Percentiles rank a stretch among this genome's conserved stretches.
Evolutionary conservation across 495 filamentous ascomycete genomes (phyloP).

Genomic region (Hypomontagnella submonticulosa): DNA sequence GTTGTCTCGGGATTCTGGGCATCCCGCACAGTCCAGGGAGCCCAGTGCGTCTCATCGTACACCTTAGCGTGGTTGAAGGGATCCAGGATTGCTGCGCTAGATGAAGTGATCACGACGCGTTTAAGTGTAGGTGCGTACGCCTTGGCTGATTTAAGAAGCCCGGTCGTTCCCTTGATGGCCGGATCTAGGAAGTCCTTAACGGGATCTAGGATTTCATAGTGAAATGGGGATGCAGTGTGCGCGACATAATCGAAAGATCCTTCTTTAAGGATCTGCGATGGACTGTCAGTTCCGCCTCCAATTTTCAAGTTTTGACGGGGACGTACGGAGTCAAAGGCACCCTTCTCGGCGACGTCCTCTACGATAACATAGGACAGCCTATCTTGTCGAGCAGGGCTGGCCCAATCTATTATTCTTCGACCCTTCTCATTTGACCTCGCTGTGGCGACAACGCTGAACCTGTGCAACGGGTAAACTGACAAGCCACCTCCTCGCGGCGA

Average conservation of each 20-base stretch:
- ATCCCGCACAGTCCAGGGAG: conserved; percentile 52
- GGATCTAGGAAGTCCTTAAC: conserved; percentile 56
- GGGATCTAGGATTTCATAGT: conserved; percentile 51
- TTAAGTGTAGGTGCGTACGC: conserved; percentile 49
- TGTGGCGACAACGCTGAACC: conserved; percentile 54
- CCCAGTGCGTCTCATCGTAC: conserved; percentile 56
- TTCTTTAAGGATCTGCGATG: conserved; percentile 39
- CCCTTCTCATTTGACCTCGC: conserved; percentile 56
- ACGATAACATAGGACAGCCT: conserved; percentile 51
- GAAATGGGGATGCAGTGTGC: conserved; percentile 59
- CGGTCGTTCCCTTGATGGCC: conserved; percentile 57
- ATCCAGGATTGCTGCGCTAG: conserved; percentile 54
- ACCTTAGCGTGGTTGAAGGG: conserved; percentile 50
- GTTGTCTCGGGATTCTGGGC: conserved; percentile 45
- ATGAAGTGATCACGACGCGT: conserved; percentile 59
- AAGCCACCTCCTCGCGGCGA: neutral
- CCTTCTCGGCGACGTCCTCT: conserved; percentile 47
- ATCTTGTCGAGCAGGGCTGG: conserved; percentile 15
- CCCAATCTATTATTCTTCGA: conserved; percentile 47
- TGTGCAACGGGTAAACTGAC: conserved; percentile 18
- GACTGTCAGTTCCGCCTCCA: conserved; percentile 1
- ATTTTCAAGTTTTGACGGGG: neutral
- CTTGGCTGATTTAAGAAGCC: conserved; percentile 53
- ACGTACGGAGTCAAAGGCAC: conserved; percentile 51
- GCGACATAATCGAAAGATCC: conserved; percentile 54